A percentile compares a stretch with the other conserved stretches of the same genome.
Conservation (phyloP, 768 basidiomycete species). For the Mrakia blollopis region DNA sequence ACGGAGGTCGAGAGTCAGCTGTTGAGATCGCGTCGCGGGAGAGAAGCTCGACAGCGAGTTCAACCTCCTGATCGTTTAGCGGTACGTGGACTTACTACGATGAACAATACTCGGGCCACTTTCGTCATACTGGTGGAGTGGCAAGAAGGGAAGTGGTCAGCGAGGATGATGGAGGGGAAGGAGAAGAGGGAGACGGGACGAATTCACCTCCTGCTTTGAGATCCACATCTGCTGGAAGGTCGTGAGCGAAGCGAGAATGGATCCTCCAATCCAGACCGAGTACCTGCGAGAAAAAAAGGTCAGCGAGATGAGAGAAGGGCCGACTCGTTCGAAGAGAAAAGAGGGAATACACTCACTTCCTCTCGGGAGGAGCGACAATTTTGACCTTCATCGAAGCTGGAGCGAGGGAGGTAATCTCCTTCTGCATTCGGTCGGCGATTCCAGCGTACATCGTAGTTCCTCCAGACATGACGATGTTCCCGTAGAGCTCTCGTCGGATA, state of each 20-base stretch:
- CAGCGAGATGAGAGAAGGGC: too few species aligned
- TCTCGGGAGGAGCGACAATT: constrained; percentile 87
- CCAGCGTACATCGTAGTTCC: constrained; percentile 95
- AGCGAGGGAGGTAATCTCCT: constrained; percentile 77
- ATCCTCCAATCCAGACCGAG: constrained; percentile 79
- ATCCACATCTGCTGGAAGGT: constrained; percentile 98
- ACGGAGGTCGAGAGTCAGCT: neutral
- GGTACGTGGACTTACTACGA: constrained; percentile 16
- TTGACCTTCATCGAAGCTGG: constrained; percentile 93
- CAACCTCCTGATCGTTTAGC: neutral
- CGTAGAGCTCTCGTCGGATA: constrained; percentile 66
- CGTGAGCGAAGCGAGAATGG: constrained; percentile 66
- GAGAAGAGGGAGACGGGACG: neutral
- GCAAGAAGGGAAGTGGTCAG: constrained; percentile 18
- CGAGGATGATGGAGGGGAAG: neutral
- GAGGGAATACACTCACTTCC: constrained; percentile 51
- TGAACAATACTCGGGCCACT: constrained; percentile 46
- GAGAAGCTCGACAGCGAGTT: neutral
- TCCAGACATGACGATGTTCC: constrained; percentile 69
- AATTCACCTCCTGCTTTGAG: constrained; percentile 37
- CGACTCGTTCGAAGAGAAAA: too few species aligned
- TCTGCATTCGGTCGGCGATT: constrained; percentile 91
- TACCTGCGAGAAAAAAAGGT: constrained; percentile 46
- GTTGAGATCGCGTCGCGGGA: neutral
- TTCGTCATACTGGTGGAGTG: constrained; percentile 33